Evolutionary conservation across 352 stramenopile genomes (phyloP).

Genomic region (Globisporangium nunn): DNA sequence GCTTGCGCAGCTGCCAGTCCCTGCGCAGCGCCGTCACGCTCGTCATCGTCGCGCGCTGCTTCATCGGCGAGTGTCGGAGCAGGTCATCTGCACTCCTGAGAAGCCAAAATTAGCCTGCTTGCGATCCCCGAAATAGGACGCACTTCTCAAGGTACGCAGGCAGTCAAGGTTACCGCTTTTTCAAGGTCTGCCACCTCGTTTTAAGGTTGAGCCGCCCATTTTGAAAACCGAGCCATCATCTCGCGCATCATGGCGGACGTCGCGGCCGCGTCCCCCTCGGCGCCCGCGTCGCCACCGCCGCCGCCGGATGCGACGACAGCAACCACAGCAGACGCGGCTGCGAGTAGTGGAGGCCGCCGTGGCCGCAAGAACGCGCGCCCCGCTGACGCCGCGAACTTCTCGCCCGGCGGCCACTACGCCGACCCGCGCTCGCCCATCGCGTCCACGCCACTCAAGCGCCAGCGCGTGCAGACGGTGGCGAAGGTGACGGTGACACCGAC

Average conservation of each 20-base stretch:
- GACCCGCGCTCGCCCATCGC: conserved; percentile 78
- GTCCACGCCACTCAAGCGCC: conserved; percentile 78
- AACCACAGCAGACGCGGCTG: conserved; percentile 3
- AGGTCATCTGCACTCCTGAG: too few relatives aligned
- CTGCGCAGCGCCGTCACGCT: conserved; percentile 22
- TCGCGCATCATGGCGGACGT: too few relatives aligned
- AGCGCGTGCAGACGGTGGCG: conserved; percentile 40
- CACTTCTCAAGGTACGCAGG: too few relatives aligned
- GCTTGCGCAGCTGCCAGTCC: conserved; percentile 55
- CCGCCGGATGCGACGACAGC: conserved; percentile 8
- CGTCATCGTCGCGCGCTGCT: conserved; percentile 13
- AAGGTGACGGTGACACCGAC: conserved; percentile 22
- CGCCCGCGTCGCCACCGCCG: too few relatives aligned
- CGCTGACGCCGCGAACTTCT: conserved; percentile 2
- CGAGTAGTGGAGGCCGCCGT: conserved; percentile 2
- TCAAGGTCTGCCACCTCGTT: too few relatives aligned
- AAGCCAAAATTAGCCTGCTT: too few relatives aligned
- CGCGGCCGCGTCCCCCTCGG: too few relatives aligned
- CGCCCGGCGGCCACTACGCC: conserved; percentile 51
- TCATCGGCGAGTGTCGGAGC: too few relatives aligned
- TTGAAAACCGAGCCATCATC: too few relatives aligned
- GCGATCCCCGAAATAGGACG: too few relatives aligned
- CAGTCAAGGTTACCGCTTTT: too few relatives aligned
- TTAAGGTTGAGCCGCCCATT: too few relatives aligned
- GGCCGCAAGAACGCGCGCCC: conserved; percentile 7